Conservation (phyloP, 2,329 filamentous ascomycete genomes). For the Ophiostoma fasciatum region DNA sequence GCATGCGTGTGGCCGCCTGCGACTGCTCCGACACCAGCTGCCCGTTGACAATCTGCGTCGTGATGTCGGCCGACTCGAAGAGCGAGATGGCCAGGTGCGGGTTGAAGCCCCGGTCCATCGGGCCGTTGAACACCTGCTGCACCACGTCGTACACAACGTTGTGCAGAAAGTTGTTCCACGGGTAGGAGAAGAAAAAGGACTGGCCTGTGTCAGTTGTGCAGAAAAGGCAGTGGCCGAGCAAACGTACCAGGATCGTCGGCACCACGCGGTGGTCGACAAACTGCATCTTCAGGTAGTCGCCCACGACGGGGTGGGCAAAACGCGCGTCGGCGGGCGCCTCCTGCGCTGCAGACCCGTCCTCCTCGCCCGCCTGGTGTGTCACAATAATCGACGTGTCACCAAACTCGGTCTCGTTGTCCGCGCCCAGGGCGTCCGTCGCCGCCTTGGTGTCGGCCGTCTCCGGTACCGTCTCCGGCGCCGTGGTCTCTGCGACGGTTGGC, state of each 20-base stretch:
- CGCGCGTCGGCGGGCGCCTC: not conserved
- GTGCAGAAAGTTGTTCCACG: slow-evolving; percentile 98
- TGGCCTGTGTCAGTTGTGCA: too few relatives aligned
- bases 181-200: slow-evolving; percentile 97
- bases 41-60: slow-evolving; percentile 80
- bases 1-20: slow-evolving; percentile 69
- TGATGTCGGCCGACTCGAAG: slow-evolving; percentile 82
- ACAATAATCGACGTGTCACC: slow-evolving; percentile 18
- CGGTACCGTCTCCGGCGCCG: too few relatives aligned
- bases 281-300: slow-evolving; percentile 87
- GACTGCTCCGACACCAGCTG: slow-evolving; percentile 78
- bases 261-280: slow-evolving; percentile 93
- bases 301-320: slow-evolving; percentile 58
- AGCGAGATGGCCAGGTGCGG: slow-evolving; percentile 78
- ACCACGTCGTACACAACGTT: slow-evolving; percentile 99
- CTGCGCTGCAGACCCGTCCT: not conserved
- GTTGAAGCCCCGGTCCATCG: slow-evolving; percentile 93
- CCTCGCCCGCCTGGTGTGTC: slow-evolving; percentile 12
- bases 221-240: too few relatives aligned
- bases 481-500: not conserved
- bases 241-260: slow-evolving; percentile 86
- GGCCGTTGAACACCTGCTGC: slow-evolving; percentile 96
- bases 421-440: slow-evolving; percentile 2
- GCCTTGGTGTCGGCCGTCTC: slow-evolving; percentile 3
- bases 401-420: slow-evolving; percentile 8